A percentile compares a stretch with the other conserved stretches of the same genome.
phyloP scores from a whole-genome alignment of 495 filamentous ascomycete genomes.

The Acidiella bohemica region DNA sequence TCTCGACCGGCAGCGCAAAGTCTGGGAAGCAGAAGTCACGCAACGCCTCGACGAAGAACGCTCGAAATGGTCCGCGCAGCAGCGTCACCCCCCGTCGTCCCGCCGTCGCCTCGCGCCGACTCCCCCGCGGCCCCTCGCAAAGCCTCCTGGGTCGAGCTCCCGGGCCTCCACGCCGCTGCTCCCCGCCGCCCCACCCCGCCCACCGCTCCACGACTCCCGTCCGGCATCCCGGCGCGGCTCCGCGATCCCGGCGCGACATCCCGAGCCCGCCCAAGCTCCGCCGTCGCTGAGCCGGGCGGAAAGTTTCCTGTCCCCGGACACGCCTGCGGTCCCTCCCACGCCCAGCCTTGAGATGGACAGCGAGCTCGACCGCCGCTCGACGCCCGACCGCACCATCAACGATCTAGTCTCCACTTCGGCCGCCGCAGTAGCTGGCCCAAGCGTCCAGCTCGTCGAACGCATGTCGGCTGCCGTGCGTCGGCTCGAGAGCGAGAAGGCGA shows the following conservation, averaged over 20 bases:
- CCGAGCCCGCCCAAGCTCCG: constrained; percentile 10
- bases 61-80: constrained; percentile 58
- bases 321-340: constrained; percentile 17
- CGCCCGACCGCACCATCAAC: constrained; percentile 59
- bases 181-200: constrained; percentile 1
- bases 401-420: constrained; percentile 86
- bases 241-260: constrained; percentile 19
- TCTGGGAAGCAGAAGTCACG: constrained; percentile 46
- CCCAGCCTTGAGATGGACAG: constrained; percentile 46
- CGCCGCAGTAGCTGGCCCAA: constrained; percentile 75
- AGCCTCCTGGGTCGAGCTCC: constrained; percentile 16
- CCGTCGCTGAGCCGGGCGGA: constrained; percentile 23
- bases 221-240: constrained; percentile 18
- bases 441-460: constrained; percentile 88
- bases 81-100: constrained; percentile 36
- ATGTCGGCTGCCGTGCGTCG: constrained; percentile 89
- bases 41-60: constrained; percentile 60
- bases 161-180: constrained; percentile 15
- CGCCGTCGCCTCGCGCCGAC: constrained; percentile 21
- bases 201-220: background rate
- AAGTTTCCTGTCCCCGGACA: constrained; percentile 20
- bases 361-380: constrained; percentile 47
- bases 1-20: constrained; percentile 57
- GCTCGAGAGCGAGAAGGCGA: constrained; percentile 80
- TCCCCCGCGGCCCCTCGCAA: constrained; percentile 17